Conservation (phyloP, 345 rosid species). For the Gossypium mustelinum region DNA sequence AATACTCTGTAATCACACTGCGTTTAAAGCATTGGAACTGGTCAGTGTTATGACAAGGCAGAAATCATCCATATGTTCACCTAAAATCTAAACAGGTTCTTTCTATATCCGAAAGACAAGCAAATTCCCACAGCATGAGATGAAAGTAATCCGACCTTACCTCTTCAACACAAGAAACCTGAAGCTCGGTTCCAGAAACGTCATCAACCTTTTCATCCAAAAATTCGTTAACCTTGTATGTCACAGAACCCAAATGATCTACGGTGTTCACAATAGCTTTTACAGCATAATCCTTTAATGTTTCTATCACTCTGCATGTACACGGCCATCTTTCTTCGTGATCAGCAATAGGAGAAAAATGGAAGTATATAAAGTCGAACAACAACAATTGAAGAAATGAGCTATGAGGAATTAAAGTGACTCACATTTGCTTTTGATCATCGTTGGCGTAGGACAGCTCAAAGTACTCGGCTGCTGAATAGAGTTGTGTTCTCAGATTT, state of each 20-base stretch:
- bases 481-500: slow-evolving; percentile 74
- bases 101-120: no score
- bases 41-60: not conserved
- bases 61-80: not conserved
- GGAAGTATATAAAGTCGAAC: not conserved
- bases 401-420: slow-evolving; percentile 12
- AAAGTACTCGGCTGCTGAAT: slow-evolving; percentile 93
- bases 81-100: no score
- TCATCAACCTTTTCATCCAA: slow-evolving; percentile 83
- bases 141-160: slow-evolving; percentile 31
- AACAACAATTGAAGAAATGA: not conserved
- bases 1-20: not conserved
- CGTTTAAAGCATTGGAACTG: not conserved
- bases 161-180: slow-evolving; percentile 85
- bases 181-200: slow-evolving; percentile 65
- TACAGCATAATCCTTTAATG: slow-evolving; percentile 82
- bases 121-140: not conserved
- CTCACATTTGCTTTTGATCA: slow-evolving; percentile 79
- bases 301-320: slow-evolving; percentile 73
- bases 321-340: slow-evolving; percentile 2
- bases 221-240: slow-evolving; percentile 79
- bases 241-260: slow-evolving; percentile 89
- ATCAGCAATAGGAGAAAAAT: not conserved
- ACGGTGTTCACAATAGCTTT: slow-evolving; percentile 92
- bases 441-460: slow-evolving; percentile 76